These are phyloP conservation scores for Cardamine chenopodiifolia DNA, from an alignment of 345 rosid species.

Conservation along the genomic window DNA sequence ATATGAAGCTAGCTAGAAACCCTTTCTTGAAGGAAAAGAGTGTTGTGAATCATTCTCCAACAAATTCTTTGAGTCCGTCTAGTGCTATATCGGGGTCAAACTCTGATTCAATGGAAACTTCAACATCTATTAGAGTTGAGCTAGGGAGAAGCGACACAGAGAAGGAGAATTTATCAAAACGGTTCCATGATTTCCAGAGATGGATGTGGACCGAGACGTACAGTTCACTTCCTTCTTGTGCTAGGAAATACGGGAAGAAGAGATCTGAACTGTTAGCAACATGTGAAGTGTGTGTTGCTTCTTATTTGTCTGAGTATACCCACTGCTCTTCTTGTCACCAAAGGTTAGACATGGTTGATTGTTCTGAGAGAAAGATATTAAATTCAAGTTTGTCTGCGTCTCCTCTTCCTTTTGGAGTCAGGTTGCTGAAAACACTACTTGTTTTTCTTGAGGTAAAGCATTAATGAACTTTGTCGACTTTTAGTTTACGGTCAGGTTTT, in stretches of 20 bases:
- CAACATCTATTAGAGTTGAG: constrained; percentile 70
- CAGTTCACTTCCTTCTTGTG: constrained; percentile 50
- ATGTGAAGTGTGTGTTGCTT: constrained; percentile 65
- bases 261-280: constrained; percentile 61
- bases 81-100: constrained; percentile 63
- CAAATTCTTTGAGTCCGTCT: constrained; percentile 56
- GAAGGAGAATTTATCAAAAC: constrained; percentile 62
- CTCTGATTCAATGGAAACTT: constrained; percentile 51
- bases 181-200: constrained; percentile 76
- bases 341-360: constrained; percentile 49
- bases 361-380: constrained; percentile 50
- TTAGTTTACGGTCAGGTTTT: constrained; percentile 12
- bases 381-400: constrained; percentile 40
- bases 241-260: constrained; percentile 63
- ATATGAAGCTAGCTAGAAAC: constrained; percentile 38
- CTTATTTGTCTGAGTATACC: constrained; percentile 53
- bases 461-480: constrained; percentile 4
- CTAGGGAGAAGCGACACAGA: constrained; percentile 71
- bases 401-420: constrained; percentile 74
- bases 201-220: constrained; percentile 84
- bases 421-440: constrained; percentile 67
- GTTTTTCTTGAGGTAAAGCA: constrained; percentile 71
- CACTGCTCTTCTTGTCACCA: constrained; percentile 75
- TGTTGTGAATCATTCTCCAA: constrained; percentile 46
- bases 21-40: constrained; percentile 41